Conservation (phyloP, 306 rosid genomes). For the Delonix regia region DNA sequence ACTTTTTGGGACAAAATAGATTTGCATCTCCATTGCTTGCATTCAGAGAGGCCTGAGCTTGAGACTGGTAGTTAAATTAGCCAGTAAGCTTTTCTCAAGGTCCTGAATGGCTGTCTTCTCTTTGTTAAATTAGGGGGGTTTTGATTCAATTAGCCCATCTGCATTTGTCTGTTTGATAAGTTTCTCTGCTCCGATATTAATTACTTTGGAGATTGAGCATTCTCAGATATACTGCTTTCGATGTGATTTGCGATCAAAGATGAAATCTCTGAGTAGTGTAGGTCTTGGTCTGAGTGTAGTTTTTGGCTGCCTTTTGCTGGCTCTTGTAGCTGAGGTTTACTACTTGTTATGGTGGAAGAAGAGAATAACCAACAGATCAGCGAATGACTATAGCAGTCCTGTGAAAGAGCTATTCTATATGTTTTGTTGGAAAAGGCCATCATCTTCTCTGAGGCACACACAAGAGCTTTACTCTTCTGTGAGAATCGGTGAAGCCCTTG, state of each 20-base stretch:
- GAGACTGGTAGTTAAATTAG: slow-evolving; percentile 26
- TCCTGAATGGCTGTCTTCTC: slow-evolving; percentile 26
- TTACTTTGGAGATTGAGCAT: slow-evolving; percentile 23
- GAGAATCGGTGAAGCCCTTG: slow-evolving; percentile 58
- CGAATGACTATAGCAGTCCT: slow-evolving; percentile 70
- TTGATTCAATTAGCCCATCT: slow-evolving; percentile 3
- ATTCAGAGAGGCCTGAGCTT: slow-evolving; percentile 32
- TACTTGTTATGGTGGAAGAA: slow-evolving; percentile 97
- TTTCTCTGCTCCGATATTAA: slow-evolving; percentile 4
- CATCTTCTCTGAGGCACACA: slow-evolving; percentile 64
- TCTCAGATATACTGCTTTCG: slow-evolving; percentile 34
- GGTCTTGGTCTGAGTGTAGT: slow-evolving; percentile 93
- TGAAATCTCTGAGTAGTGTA: slow-evolving; percentile 93
- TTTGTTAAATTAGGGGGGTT: slow-evolving; percentile 35
- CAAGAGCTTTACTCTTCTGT: slow-evolving; percentile 61
- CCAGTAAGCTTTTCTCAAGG: slow-evolving; percentile 36
- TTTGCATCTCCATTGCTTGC: slow-evolving; percentile 37
- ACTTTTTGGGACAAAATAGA: slow-evolving; percentile 19
- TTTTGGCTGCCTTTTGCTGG: slow-evolving; percentile 87
- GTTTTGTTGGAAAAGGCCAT: slow-evolving; percentile 85
- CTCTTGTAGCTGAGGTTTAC: slow-evolving; percentile 93
- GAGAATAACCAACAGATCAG: slow-evolving; percentile 59
- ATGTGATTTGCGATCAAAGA: slow-evolving; percentile 58
- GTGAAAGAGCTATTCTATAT: slow-evolving; percentile 77
- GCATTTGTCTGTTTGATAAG: neutral